Evolutionary conservation across 192 early-diverging fungal genomes (phyloP).

Genomic region (Gonapodya sp.): DNA sequence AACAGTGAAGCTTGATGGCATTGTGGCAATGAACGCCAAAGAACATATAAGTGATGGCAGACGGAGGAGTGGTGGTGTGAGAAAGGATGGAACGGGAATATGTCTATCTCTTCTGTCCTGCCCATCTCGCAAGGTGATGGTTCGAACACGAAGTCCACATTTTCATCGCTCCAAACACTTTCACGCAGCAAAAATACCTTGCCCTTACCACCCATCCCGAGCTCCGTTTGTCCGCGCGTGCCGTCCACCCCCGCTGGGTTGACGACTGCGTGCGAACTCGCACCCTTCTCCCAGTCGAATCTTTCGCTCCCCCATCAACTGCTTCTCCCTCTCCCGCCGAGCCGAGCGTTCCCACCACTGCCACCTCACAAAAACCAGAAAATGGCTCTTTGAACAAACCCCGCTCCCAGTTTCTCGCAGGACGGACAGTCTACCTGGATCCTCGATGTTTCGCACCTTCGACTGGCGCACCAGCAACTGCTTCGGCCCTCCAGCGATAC

Average conservation of each 20-base stretch:
- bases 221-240: not conserved
- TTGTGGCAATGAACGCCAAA: too few species aligned
- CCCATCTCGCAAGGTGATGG: too few species aligned
- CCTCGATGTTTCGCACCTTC: not conserved
- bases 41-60: too few species aligned
- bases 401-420: not conserved
- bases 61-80: not conserved
- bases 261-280: not conserved
- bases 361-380: not conserved
- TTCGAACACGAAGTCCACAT: too few species aligned
- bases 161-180: not conserved
- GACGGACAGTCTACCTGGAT: not conserved
- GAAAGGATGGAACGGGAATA: not conserved
- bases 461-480: not conserved
- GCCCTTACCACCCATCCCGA: not conserved
- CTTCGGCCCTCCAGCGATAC: not conserved
- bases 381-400: not conserved
- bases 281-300: not conserved
- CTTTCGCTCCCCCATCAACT: not conserved
- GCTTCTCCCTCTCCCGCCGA: not conserved
- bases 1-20: too few species aligned
- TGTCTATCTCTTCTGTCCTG: too few species aligned
- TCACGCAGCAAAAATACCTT: not conserved
- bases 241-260: not conserved
- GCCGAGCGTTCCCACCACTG: not conserved